Base-by-base conservation (phyloP, 257 asterid genomes). In the Solanum chiquidenum region DNA sequence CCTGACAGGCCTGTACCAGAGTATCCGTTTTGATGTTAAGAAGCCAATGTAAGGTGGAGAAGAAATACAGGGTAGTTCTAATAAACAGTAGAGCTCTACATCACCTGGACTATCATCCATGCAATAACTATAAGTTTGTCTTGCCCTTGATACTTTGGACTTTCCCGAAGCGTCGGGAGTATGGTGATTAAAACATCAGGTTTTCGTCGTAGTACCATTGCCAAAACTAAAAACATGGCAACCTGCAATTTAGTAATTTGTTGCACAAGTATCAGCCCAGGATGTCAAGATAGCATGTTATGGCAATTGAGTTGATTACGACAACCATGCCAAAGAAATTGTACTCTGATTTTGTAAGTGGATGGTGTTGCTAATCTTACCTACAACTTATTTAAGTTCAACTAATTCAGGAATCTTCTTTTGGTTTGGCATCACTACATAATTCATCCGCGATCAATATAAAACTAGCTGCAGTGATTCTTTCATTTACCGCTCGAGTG, bases 61-160 rank as follows among this genome's bases (percentile, higher is more conserved):
- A 88, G 44, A 68, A 86, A 87, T 21, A 69, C 86, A 27, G 72
- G 58, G 14, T 46, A 35, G 72, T 71, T 29, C 27, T 40, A 38
- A 60, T 23, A 58, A 68, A 55, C 80, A 64, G 11, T 29, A 60
- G 66, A 80, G 87, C 72, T 84, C 34, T 49, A 72, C 79, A 52
- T 37, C 55, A 94, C 99, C 98, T 95, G 99, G 91, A 92, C 87
- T 31, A 91, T 87, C 96, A 93, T 95, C 99, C 99, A 96, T 25
- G 88, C 69, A 31, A 93, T 86, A 64, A 96, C 90, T 33, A 94
- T 92, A 89, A 93, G 97, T 87, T 93, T 96, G 79, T 95, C 98
- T 88, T 92, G 98, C 66, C 98, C 98, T 88, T 92, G 98, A 87
- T 95, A 96, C 93, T 93, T 96, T 14, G 94, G 60, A 85, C 92